A percentile compares a stretch with the other conserved stretches of the same genome.
These are phyloP conservation scores for Trifolium dubium DNA, from an alignment of 306 rosid genomes.

Conservation along the genomic window DNA sequence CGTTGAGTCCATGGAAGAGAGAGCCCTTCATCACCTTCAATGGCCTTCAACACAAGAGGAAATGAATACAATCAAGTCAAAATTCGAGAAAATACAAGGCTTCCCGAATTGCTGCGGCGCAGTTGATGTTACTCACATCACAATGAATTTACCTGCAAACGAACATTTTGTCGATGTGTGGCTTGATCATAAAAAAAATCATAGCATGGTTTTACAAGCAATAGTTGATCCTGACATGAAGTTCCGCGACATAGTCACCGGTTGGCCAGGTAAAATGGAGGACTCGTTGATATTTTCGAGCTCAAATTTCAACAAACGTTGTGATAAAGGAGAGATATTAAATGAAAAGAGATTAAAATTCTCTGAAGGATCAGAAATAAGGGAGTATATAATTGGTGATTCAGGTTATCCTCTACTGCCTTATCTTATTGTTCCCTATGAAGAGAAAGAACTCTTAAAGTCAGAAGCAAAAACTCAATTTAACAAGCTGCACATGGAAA, in stretches of 20 bases:
- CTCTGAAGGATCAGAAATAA: slow-evolving; percentile 60
- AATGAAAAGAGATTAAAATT: slow-evolving; percentile 61
- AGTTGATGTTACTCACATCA: slow-evolving; percentile 74
- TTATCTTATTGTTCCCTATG: slow-evolving; percentile 78
- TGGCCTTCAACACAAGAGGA: slow-evolving; percentile 83
- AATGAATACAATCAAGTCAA: slow-evolving; percentile 65
- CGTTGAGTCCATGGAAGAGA: slow-evolving; percentile 86
- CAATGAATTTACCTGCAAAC: slow-evolving; percentile 71
- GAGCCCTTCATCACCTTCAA: slow-evolving; percentile 72
- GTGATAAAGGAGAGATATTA: slow-evolving; percentile 69
- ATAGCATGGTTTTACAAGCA: slow-evolving; percentile 93
- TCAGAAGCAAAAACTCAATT: slow-evolving; percentile 57
- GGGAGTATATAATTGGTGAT: slow-evolving; percentile 85
- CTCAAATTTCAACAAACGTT: slow-evolving; percentile 68
- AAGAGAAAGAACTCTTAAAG: slow-evolving; percentile 66
- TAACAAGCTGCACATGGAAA: slow-evolving; percentile 66
- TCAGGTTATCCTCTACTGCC: slow-evolving; percentile 81
- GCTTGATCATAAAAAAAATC: slow-evolving; percentile 80
- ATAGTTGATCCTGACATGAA: slow-evolving; percentile 87
- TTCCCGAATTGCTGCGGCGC: slow-evolving; percentile 89
- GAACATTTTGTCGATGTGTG: slow-evolving; percentile 68
- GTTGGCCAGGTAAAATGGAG: slow-evolving; percentile 86
- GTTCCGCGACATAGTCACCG: slow-evolving; percentile 82
- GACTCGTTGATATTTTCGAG: slow-evolving; percentile 67
- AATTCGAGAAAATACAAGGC: slow-evolving; percentile 74